phyloP scores from a whole-genome alignment of 371 early-diverging fungal genomes.

The Rhizopus microsporus region DNA sequence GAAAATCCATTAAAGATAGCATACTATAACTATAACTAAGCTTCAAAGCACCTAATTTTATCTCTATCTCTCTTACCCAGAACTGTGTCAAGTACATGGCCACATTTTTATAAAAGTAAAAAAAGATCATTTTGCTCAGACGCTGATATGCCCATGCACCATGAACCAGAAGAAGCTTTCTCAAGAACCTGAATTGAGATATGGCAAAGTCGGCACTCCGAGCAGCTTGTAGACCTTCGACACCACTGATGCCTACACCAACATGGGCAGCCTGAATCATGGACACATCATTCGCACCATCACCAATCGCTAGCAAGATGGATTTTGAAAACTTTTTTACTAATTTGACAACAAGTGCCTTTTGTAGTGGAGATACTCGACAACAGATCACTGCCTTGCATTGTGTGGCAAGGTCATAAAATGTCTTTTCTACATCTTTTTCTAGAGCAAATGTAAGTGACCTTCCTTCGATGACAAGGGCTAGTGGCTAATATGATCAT shows the following conservation, averaged over 20 bases:
- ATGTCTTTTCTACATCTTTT: conserved; percentile 63
- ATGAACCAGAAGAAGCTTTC: conserved; percentile 89
- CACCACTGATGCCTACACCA: conserved; percentile 95
- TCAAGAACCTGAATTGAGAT: conserved; percentile 88
- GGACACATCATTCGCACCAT: conserved; percentile 98
- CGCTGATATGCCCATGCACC: conserved; percentile 94
- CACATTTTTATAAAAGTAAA: conserved; percentile 96
- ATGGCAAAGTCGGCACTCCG: conserved; percentile 96
- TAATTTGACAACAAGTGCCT: conserved; percentile 88
- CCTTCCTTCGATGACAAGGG: conserved; percentile 73
- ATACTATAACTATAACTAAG: conserved; percentile 43
- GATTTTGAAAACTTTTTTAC: conserved; percentile 79
- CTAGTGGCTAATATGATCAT: conserved; percentile 42
- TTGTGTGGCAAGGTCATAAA: conserved; percentile 73
- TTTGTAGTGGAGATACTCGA: conserved; percentile 93
- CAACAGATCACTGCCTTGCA: conserved; percentile 91
- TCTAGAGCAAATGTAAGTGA: conserved; percentile 70
- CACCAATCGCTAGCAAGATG: conserved; percentile 90
- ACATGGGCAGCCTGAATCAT: conserved; percentile 99
- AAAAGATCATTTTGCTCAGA: conserved; percentile 83
- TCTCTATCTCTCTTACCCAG: conserved; percentile 60
- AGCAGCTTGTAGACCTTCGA: conserved; percentile 97
- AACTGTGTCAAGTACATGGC: conserved; percentile 96
- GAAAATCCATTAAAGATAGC: conserved; percentile 89
- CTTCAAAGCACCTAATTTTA: too few relatives aligned